Evolutionary conservation across 1,284 basidiomycete genomes (phyloP), one percentile per base, ranked within the genome.

Genomic region (Ganoderma sinense): DNA sequence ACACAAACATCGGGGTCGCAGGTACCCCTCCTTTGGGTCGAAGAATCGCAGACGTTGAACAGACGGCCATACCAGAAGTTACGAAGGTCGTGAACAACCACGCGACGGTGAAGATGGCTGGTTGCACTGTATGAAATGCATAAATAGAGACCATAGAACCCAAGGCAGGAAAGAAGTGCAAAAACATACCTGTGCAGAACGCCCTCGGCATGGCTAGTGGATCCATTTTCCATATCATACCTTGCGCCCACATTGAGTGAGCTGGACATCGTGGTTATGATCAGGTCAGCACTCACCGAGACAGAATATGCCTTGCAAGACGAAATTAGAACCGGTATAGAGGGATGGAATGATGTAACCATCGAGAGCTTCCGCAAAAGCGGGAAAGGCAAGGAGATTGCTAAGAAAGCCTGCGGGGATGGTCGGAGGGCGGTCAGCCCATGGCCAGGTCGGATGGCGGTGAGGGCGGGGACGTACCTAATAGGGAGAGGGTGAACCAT

Each of bases 151-250:
- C 5, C 33, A n/a, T 13, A 23, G n/a, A 31, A 20, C 33, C 10
- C 20, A 6, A 39, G 31, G 36, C 40, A 23, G 11, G 58, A 39
- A 31, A 40, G 18, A 18, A 26, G 58, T 39, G 18, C 58, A 14
- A 53, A 16, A 41, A 73, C 84, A 70, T 74, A 89, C 89, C 82
- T 59, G 86, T 78, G 74, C 90, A 91, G 72, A 92, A 91, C 18
- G 76, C 74, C 60, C 75, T 78, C 8, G 89, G 88, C 88, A 91
- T 91, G 36, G 73, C 76, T 61, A 80, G 81, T 1, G 90, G 88
- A 71, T 89, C 80, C 89, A 92, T 90, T 63, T 79, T 79, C 84
- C 89, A 91, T 26, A 89, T 83, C 77, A 92, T 84, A 11, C 90
- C 91, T 91, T 55, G 31, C 51, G 23, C 18, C 31, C 45, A 14